phyloP scores from a whole-genome alignment of 441 rosid species.

The Metrosideros polymorpha region DNA sequence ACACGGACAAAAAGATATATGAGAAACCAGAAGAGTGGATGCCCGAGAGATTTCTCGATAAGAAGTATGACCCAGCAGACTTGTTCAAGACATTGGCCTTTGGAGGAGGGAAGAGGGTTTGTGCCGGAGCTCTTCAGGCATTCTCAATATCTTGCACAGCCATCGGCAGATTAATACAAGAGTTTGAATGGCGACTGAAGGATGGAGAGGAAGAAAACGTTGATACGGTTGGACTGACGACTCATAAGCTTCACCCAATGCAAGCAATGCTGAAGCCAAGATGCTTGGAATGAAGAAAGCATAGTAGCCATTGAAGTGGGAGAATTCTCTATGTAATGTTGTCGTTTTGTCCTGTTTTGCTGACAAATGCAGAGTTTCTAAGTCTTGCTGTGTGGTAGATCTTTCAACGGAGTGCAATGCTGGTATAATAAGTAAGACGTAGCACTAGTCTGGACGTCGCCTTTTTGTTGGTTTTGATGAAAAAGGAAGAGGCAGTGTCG shows the following conservation, averaged over 20 bases:
- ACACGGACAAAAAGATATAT: constrained; percentile 72
- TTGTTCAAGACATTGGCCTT: constrained; percentile 85
- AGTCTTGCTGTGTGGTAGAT: neutral
- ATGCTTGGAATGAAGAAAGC: neutral
- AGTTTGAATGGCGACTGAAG: constrained; percentile 56
- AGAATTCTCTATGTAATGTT: neutral
- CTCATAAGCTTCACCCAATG: constrained; percentile 70
- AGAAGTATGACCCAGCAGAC: constrained; percentile 39
- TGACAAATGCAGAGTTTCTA: neutral
- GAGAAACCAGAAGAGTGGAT: constrained; percentile 58
- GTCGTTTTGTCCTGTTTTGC: neutral
- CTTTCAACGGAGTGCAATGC: neutral
- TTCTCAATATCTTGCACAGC: constrained; percentile 39
- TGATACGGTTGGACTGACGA: constrained; percentile 50
- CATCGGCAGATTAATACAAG: constrained; percentile 69
- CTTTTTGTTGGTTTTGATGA: neutral
- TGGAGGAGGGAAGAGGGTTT: constrained; percentile 67
- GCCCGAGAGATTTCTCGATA: constrained; percentile 65
- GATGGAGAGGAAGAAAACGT: constrained; percentile 62
- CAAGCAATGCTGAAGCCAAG: constrained; percentile 46
- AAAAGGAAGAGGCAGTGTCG: neutral
- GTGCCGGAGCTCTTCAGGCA: constrained; percentile 83
- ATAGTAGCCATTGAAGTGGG: neutral
- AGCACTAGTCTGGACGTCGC: neutral
- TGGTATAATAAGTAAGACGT: neutral